Conservation (phyloP, 345 rosid species). For the Salix arbutifolia region DNA sequence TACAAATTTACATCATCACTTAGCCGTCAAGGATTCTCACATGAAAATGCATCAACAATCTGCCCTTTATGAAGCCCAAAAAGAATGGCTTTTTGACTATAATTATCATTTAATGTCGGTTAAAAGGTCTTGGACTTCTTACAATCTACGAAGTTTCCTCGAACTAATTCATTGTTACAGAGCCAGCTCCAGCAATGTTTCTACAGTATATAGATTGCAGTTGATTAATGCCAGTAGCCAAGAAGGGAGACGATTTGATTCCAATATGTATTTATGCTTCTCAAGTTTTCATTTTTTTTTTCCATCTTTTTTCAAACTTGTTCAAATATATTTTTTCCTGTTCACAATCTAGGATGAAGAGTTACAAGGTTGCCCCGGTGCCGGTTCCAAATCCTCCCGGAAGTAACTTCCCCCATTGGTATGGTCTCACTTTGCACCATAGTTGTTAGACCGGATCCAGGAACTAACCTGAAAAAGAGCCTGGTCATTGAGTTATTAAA, state of each 20-base stretch:
- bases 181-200: background rate
- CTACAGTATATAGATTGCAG: constrained; percentile 3
- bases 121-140: background rate
- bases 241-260: constrained; percentile 4
- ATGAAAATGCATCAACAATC: background rate
- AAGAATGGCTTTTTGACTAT: background rate
- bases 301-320: background rate
- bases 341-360: background rate
- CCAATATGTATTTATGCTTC: constrained; percentile 4
- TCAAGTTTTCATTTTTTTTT: background rate
- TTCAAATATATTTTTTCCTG: background rate
- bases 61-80: background rate
- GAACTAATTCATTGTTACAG: background rate
- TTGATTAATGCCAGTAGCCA: background rate
- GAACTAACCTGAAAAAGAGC: too few relatives aligned
- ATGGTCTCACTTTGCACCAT: background rate
- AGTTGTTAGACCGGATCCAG: too few relatives aligned
- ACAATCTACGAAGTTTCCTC: constrained; percentile 9
- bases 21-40: background rate
- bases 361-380: constrained; percentile 7
- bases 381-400: constrained; percentile 27
- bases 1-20: background rate
- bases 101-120: background rate
- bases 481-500: too few relatives aligned
- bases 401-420: constrained; percentile 38